Evolutionary conservation across 75 land plant species (phyloP).

Genomic region (Larix kaempferi): DNA sequence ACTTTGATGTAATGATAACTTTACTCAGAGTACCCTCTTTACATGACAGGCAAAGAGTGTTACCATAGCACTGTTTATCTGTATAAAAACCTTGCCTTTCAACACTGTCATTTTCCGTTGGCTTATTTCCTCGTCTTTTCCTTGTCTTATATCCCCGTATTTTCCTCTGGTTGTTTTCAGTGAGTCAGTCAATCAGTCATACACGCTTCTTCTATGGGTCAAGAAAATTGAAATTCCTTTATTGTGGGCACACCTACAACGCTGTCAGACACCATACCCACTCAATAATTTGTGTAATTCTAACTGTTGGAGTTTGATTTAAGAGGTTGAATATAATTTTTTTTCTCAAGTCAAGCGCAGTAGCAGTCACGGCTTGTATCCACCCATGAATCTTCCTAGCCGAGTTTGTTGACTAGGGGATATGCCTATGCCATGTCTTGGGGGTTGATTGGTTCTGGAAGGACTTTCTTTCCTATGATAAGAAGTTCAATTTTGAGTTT

Average conservation of each 20-base stretch:
- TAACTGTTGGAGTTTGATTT: background rate
- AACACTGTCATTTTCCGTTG: background rate
- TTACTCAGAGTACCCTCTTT: background rate
- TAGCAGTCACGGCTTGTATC: background rate
- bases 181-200: background rate
- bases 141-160: background rate
- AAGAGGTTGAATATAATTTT: background rate
- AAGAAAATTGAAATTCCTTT: background rate
- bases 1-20: constrained; percentile 1
- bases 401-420: background rate
- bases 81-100: background rate
- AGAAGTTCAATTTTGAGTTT: background rate
- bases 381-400: background rate
- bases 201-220: background rate
- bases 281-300: background rate
- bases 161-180: background rate
- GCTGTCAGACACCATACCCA: constrained; percentile 6
- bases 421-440: background rate
- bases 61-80: no score
- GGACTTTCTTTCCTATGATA: background rate
- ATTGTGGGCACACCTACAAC: background rate
- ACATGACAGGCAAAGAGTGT: background rate
- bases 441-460: background rate
- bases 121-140: background rate
- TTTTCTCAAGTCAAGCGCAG: background rate